Conservation (phyloP, 2,329 filamentous ascomycete species). For the Alternaria incomplexa region DNA sequence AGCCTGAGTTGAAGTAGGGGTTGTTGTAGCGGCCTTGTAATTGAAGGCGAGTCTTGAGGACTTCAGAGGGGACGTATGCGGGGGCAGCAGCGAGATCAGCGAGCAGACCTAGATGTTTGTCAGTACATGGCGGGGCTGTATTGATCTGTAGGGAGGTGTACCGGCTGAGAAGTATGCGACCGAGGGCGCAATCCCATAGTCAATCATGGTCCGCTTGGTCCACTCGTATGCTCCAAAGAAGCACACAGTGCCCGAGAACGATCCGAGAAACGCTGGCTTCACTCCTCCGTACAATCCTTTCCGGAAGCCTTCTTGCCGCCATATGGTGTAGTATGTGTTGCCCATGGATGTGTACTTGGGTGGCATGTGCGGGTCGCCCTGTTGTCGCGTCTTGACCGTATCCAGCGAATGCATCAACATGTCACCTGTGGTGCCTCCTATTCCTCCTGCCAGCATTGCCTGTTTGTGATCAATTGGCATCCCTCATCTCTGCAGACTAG, state of each 20-base stretch:
- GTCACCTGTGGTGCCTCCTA: constrained; percentile 92
- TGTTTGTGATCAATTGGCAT: constrained; percentile 50
- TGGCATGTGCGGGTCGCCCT: constrained; percentile 91
- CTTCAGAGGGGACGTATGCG: constrained; percentile 95
- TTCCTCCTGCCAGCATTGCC: constrained; percentile 94
- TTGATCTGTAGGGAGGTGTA: constrained; percentile 48
- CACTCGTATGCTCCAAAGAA: constrained; percentile 98
- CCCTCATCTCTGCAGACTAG: constrained; percentile 4
- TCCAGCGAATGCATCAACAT: constrained; percentile 99
- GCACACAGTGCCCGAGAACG: constrained; percentile 89
- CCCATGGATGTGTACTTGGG: constrained; percentile 91
- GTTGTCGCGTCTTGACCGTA: constrained; percentile 97
- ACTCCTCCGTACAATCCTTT: constrained; percentile 94
- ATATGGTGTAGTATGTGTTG: constrained; percentile 90
- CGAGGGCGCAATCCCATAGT: constrained; percentile 79
- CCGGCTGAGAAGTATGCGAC: constrained; percentile 86
- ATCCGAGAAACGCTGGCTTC: constrained; percentile 85
- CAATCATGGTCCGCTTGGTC: constrained; percentile 88
- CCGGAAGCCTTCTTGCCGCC: constrained; percentile 85
- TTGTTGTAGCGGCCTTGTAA: constrained; percentile 96
- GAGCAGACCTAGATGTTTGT: constrained; percentile 70
- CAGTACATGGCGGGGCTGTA: not conserved
- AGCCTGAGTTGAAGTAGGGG: constrained; percentile 89
- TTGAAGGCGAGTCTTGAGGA: constrained; percentile 95
- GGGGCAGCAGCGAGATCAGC: constrained; percentile 91